Evolutionary conservation across 2,329 filamentous ascomycete species (phyloP), one percentile per base, ranked within the genome.

Genomic region (Fusarium vanettenii): DNA sequence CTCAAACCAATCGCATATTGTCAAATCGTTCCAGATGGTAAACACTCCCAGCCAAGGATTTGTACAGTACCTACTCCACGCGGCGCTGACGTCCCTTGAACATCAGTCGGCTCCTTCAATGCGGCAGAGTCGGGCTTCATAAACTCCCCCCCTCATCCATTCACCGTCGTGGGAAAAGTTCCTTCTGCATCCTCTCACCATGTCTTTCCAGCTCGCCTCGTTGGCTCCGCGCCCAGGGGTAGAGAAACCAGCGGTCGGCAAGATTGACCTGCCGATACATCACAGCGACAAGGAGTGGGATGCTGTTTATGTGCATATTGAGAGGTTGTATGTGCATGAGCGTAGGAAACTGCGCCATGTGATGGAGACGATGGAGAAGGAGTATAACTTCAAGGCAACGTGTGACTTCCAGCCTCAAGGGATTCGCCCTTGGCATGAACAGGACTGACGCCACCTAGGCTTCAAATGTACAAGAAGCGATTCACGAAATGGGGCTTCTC

Each of bases 401-500:
- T 72, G 31, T 16, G 65, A 59, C 52, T 22, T 31, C 5, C 20
- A 25, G 20, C 20, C 20, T 48, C 3, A 2, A 5, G 6, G 8
- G 6, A 29, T 29, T 25, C 2, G 20, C 13, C 22, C 18, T 16
- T 20, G 29, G 20, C 25, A 3, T 45, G 6, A 4, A 31, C 29
- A 31, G 29, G 29, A 29, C 29, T 31, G 29, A 31, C 29, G 29
- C 29, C 10, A 2, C 0, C 0, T 1, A 72, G 70, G 2, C 20
- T 60, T 6, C 70, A 72, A 8, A 72, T 72, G 70, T 72, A 72
- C 10, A 72, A 72, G 27, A 72, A 68, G 10, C 41, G 70, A 0
- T 72, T 72, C 18, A 66, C 70, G 20, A 72, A 72, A 57, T 72
- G 69, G 70, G 70, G 69, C 0, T 69, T 72, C 27, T 60, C 18